Percentiles rank a stretch among this genome's conserved stretches.
These are phyloP conservation scores for Suillus plorans DNA, from an alignment of 768 basidiomycete species.

Conservation along the genomic window DNA sequence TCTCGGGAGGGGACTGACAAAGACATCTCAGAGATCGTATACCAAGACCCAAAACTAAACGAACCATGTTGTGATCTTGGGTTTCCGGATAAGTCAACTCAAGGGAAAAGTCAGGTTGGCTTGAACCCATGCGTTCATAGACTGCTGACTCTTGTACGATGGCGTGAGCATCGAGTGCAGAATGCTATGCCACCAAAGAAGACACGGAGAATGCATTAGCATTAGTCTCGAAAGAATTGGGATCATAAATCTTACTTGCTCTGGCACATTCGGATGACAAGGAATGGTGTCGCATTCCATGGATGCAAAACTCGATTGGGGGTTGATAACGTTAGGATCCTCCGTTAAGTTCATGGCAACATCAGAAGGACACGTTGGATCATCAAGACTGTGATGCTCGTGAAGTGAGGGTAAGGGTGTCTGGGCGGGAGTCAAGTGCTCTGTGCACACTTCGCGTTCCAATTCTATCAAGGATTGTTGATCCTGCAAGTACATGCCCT, in stretches of 20 bases:
- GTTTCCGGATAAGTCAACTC: background rate
- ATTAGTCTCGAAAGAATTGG: background rate
- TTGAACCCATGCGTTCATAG: background rate
- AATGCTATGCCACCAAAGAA: background rate
- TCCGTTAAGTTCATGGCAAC: background rate
- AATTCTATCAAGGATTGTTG: background rate
- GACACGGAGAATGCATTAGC: background rate
- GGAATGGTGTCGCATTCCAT: background rate
- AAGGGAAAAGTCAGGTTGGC: background rate
- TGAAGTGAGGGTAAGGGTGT: background rate
- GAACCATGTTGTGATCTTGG: background rate
- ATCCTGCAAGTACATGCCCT: background rate
- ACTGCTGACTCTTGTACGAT: background rate
- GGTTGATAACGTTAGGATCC: background rate
- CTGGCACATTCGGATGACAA: background rate
- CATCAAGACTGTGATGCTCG: background rate
- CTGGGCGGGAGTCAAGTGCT: too few species aligned
- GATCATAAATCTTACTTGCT: background rate
- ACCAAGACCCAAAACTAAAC: background rate
- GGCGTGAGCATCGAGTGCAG: background rate
- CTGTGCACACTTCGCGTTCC: background rate
- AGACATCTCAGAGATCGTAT: background rate
- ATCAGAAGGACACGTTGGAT: background rate
- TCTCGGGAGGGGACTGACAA: background rate
- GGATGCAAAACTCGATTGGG: too few species aligned